Base-by-base conservation (phyloP, 140 eudicot genomes). In the Senecio squalidus region DNA sequence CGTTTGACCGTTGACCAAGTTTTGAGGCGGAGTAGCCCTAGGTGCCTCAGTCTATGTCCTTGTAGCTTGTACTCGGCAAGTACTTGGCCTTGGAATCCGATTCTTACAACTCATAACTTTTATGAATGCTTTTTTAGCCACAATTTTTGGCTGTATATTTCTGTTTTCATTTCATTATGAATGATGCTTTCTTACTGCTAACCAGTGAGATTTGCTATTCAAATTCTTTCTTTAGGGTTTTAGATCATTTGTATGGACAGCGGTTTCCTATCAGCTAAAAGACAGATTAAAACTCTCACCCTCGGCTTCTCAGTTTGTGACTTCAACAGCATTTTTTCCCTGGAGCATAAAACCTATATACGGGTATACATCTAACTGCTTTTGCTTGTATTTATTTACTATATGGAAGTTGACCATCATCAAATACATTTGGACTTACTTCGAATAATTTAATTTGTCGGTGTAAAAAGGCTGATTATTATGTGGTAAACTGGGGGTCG, bases 301-400 rank as follows among this genome's bases (percentile, higher is more conserved):
- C 46, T 91, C 98, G 31, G 94, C 94, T 36, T 90, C 98, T 16
- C 98, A 91, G 66, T 91, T 91, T 64, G 98, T 83, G 71, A 70
- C 89, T 58, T 86, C 98, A 52, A 66, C 86, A 70, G 84, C 88
- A 27, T 85, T 91, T 72, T 86, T 91, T 51, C 98, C 98, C 14
- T 91, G 98, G 98, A 91, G 96, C 82, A 81, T 91, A 73, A 91
- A 91, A 60, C 98, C 98, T 51, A 65, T 91, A 74, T 91, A 91
- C 38, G 98, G 98, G 98, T 91, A 86, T 58, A 71, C 8, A 48
- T 72, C 72, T 46, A 36, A 48, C 29, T 66, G n/a, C n/a, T n/a
- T n/a, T n/a, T n/a, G n/a, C n/a, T n/a, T n/a, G n/a, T n/a, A n/a
- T n/a, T n/a, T n/a, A n/a, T n/a, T n/a, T n/a, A n/a, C n/a, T n/a